Evolutionary conservation across 768 basidiomycete species (phyloP).

Genomic region (Rhizopogon sp.): DNA sequence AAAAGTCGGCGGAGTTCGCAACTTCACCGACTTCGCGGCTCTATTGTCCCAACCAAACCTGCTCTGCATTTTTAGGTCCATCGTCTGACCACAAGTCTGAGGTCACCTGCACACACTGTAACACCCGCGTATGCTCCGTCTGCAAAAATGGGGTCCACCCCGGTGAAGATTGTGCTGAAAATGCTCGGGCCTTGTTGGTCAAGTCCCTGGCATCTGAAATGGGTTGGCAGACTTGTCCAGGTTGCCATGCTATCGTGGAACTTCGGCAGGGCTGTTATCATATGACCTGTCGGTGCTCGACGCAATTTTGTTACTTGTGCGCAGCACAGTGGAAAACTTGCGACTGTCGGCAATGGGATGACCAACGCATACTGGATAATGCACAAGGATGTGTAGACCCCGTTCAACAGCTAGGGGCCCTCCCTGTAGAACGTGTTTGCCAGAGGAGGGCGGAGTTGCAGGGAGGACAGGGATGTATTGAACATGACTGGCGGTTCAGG

Average conservation of each 20-base stretch:
- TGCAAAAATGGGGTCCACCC: slow-evolving; percentile 49
- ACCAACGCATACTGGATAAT: slow-evolving; percentile 30
- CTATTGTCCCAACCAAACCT: slow-evolving; percentile 45
- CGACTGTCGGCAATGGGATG: slow-evolving; percentile 61
- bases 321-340: slow-evolving; percentile 60
- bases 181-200: slow-evolving; percentile 36
- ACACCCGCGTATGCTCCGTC: slow-evolving; percentile 33
- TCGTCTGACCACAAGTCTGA: slow-evolving; percentile 12
- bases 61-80: slow-evolving; percentile 50
- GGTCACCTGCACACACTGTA: slow-evolving; percentile 39
- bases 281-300: slow-evolving; percentile 48
- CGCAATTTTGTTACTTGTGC: slow-evolving; percentile 65
- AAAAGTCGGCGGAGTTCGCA: slow-evolving; percentile 43
- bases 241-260: slow-evolving; percentile 53
- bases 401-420: slow-evolving; percentile 2
- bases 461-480: slow-evolving; percentile 48
- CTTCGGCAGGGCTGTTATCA: slow-evolving; percentile 56
- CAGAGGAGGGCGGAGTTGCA: slow-evolving; percentile 33
- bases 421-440: slow-evolving; percentile 17
- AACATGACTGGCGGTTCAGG: slow-evolving; percentile 40
- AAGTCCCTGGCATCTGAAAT: slow-evolving; percentile 38
- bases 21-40: slow-evolving; percentile 37
- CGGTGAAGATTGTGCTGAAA: slow-evolving; percentile 35
- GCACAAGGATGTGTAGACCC: slow-evolving; percentile 18
- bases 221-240: slow-evolving; percentile 62